phyloP scores from a whole-genome alignment of 75 land plant genomes.

The Sequoiadendron giganteum region DNA sequence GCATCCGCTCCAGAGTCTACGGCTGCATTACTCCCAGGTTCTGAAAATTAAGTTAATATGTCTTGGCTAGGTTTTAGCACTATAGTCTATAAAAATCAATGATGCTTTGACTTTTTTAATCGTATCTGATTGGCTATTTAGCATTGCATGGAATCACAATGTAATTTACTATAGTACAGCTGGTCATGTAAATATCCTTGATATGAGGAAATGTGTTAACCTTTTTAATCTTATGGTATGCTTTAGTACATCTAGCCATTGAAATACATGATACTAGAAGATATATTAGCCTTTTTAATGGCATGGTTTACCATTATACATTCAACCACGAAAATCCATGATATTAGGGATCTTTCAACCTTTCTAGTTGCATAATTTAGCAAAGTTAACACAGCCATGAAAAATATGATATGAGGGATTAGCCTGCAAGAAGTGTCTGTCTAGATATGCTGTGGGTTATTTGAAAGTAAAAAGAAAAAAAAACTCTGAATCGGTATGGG shows the following conservation, averaged over 20 bases:
- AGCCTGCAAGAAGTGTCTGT: neutral
- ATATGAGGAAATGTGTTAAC: neutral
- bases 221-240: neutral
- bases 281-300: neutral
- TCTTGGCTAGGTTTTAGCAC: neutral
- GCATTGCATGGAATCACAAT: neutral
- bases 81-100: neutral
- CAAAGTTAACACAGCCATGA: neutral
- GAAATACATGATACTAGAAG: neutral
- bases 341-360: neutral
- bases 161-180: neutral
- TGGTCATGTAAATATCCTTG: neutral
- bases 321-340: neutral
- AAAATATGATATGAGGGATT: neutral
- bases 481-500: neutral
- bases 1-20: conserved; percentile 20
- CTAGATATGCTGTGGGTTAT: neutral
- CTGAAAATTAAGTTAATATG: neutral
- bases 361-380: neutral
- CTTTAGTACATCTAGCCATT: neutral
- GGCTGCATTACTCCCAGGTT: conserved; percentile 22
- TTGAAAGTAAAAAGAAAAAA: neutral
- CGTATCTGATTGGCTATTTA: neutral
- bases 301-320: neutral
- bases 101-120: neutral